These are phyloP conservation scores for Hortaea werneckii DNA, from an alignment of 2,329 filamentous ascomycete species.

Conservation along the genomic window DNA sequence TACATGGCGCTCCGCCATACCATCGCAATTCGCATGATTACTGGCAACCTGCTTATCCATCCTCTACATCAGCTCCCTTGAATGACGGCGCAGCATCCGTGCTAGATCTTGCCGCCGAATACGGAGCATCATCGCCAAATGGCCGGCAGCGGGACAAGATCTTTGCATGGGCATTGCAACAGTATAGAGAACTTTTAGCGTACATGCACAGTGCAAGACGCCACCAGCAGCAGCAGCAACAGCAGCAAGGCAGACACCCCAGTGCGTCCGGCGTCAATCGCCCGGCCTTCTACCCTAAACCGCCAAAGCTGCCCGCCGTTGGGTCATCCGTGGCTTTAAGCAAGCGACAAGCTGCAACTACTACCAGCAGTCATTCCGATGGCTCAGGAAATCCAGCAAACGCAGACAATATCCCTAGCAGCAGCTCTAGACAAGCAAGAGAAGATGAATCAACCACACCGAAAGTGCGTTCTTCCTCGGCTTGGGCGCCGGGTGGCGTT, in stretches of 20 bases:
- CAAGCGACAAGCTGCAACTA: not conserved
- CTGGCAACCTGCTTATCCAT: not conserved
- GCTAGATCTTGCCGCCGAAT: conserved; percentile 21
- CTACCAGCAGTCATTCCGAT: no score
- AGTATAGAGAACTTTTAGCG: conserved; percentile 39
- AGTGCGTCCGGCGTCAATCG: conserved; percentile 35
- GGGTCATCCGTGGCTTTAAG: conserved; percentile 26
- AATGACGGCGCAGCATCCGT: not conserved
- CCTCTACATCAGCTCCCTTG: no score
- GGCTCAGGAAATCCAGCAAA: no score
- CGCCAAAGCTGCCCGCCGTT: conserved; percentile 46
- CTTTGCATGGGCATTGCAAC: conserved; percentile 37
- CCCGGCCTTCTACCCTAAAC: conserved; percentile 52
- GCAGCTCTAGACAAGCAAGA: not conserved
- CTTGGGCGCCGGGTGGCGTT: conserved; percentile 12
- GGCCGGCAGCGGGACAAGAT: conserved; percentile 34
- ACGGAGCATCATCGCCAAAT: conserved; percentile 31
- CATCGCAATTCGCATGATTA: not conserved
- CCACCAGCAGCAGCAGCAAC: no score
- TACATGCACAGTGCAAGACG: conserved; percentile 38
- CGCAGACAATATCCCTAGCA: no score
- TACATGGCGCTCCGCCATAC: no score
- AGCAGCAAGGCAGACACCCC: conserved; percentile 27
- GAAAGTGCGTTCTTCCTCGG: not conserved
- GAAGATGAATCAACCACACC: not conserved